These are phyloP conservation scores for Sporobolomyces pararoseus DNA, from an alignment of 768 basidiomycete genomes.

Conservation along the genomic window DNA sequence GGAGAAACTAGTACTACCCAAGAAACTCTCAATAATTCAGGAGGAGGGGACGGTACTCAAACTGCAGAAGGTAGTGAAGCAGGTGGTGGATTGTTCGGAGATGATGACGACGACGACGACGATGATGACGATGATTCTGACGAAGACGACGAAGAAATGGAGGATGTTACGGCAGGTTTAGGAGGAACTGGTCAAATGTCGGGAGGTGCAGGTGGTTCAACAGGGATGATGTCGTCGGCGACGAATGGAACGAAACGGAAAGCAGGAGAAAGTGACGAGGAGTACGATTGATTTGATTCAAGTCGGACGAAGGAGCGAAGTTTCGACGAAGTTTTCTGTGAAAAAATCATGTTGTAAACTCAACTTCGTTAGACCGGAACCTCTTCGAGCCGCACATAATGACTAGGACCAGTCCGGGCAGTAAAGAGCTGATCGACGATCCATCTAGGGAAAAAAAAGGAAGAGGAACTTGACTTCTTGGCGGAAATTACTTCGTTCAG, in stretches of 20 bases:
- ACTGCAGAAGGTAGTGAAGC: slow-evolving; percentile 37
- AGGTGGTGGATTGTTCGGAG: slow-evolving; percentile 46
- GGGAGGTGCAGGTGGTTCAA: neutral
- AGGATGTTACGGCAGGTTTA: slow-evolving; percentile 33
- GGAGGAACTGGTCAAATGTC: neutral
- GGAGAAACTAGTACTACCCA: too few relatives aligned
- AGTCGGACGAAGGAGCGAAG: too few relatives aligned
- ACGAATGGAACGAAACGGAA: slow-evolving; percentile 31
- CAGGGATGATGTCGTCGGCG: neutral
- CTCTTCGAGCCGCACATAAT: too few relatives aligned
- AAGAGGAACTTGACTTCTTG: too few relatives aligned
- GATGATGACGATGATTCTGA: slow-evolving; percentile 49
- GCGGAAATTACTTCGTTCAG: too few relatives aligned
- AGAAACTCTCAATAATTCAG: neutral
- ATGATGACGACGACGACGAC: slow-evolving; percentile 45
- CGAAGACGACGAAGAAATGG: slow-evolving; percentile 42
- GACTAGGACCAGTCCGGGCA: too few relatives aligned
- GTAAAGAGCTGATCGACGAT: too few relatives aligned
- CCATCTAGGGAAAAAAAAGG: too few relatives aligned
- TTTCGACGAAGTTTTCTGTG: too few relatives aligned
- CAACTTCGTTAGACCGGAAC: too few relatives aligned
- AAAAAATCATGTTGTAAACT: too few relatives aligned
- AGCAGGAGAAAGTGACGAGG: slow-evolving; percentile 35
- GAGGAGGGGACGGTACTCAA: slow-evolving; percentile 25
- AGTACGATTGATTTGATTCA: too few relatives aligned